phyloP scores from a whole-genome alignment of 768 basidiomycete species.

The Pisolithus marmoratus region DNA sequence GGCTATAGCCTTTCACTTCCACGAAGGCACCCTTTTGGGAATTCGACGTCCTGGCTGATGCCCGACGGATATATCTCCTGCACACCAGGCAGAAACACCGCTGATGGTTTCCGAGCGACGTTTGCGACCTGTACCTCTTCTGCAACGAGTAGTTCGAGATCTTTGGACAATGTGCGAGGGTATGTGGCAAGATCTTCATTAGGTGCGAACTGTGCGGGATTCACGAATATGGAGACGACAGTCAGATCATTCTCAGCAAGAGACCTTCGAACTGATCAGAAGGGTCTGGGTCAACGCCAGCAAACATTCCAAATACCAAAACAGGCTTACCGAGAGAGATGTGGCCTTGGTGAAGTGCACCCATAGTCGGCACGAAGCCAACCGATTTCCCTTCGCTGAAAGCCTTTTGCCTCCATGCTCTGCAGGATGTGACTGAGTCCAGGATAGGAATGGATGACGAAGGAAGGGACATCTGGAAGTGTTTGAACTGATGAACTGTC shows the following conservation, averaged over 20 bases:
- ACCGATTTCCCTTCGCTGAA: constrained; percentile 59
- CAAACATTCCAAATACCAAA: not conserved
- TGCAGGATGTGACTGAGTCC: constrained; percentile 53
- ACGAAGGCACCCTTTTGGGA: constrained; percentile 87
- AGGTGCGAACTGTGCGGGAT: constrained; percentile 95
- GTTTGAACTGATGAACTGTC: not conserved
- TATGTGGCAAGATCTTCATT: constrained; percentile 91
- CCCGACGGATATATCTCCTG: constrained; percentile 92
- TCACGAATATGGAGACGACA: constrained; percentile 94
- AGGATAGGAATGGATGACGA: constrained; percentile 42
- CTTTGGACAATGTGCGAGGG: constrained; percentile 77
- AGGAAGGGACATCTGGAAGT: constrained; percentile 21
- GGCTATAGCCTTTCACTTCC: constrained; percentile 84
- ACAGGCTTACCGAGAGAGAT: constrained; percentile 70
- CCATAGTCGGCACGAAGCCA: constrained; percentile 98
- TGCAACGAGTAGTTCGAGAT: constrained; percentile 56
- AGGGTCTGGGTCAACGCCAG: not conserved
- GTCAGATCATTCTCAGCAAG: constrained; percentile 78
- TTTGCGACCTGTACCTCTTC: constrained; percentile 28
- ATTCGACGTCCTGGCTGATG: constrained; percentile 65
- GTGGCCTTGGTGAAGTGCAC: constrained; percentile 92
- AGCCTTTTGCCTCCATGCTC: constrained; percentile 70
- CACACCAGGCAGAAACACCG: constrained; percentile 76
- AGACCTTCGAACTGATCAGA: constrained; percentile 63
- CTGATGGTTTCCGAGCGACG: constrained; percentile 43